Evolutionary conservation across 441 rosid genomes (phyloP).

Genomic region (Corymbia calophylla): DNA sequence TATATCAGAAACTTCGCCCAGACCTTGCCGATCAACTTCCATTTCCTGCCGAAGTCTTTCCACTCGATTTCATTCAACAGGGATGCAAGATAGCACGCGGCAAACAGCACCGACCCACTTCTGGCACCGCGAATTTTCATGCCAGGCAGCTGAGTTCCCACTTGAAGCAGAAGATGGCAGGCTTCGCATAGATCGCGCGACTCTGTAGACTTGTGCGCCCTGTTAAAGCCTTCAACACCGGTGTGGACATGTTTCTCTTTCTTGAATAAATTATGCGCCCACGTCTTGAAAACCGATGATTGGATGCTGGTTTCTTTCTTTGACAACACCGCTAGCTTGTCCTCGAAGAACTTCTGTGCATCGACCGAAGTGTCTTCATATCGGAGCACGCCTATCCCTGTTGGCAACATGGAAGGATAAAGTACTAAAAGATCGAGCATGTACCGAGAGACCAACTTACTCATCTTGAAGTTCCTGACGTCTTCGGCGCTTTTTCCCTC

Average conservation of each 20-base stretch:
- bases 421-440: not conserved
- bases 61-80: not conserved
- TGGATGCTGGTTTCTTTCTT: not conserved
- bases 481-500: not conserved
- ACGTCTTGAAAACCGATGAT: not conserved
- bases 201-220: not conserved
- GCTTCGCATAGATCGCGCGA: rapidly evolving
- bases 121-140: rapidly evolving
- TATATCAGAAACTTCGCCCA: not conserved
- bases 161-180: not conserved
- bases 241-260: rapidly evolving
- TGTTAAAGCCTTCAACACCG: rapidly evolving
- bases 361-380: not conserved
- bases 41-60: rapidly evolving
- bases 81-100: not conserved
- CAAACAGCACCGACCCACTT: not conserved
- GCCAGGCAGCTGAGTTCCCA: not conserved
- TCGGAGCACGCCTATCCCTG: not conserved
- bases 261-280: rapidly evolving
- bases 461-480: not conserved
- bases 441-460: not conserved
- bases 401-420: not conserved
- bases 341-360: not conserved
- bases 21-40: not conserved
- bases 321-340: not conserved